Evolutionary conservation across 2,329 filamentous ascomycete species (phyloP).

Genomic region (Neopestalotiopsis sp.): DNA sequence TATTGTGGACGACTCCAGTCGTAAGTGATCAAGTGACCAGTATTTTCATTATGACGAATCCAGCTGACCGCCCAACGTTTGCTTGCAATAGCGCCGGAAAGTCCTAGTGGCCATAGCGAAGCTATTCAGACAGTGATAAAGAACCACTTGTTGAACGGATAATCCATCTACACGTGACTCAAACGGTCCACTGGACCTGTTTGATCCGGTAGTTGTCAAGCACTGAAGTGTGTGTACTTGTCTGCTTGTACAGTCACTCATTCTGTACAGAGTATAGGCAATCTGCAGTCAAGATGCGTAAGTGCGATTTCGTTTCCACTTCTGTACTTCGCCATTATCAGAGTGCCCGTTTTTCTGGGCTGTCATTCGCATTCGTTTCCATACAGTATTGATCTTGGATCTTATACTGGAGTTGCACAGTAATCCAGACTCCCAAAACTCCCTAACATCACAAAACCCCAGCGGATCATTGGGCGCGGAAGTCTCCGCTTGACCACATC

Average conservation of each 20-base stretch:
- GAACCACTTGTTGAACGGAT: too few species aligned
- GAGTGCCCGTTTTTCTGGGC: not conserved
- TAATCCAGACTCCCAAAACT: not conserved
- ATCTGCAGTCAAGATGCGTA: constrained; percentile 2
- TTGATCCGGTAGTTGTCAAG: not conserved
- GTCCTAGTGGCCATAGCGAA: not conserved
- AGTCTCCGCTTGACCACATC: not conserved
- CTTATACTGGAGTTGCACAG: not conserved
- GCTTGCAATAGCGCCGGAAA: too few species aligned
- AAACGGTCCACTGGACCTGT: not conserved
- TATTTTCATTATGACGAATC: not conserved
- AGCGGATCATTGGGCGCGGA: not conserved
- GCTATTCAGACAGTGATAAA: not conserved
- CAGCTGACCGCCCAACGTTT: not conserved
- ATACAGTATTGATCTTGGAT: not conserved
- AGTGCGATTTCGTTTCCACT: constrained; percentile 1
- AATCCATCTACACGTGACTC: not conserved
- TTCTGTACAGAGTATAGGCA: not conserved
- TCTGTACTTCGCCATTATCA: constrained; percentile 1
- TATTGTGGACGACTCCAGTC: not conserved
- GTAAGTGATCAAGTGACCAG: not conserved
- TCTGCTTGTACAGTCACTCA: not conserved
- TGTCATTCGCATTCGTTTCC: not conserved
- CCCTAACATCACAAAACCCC: not conserved
- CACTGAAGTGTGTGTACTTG: not conserved